Evolutionary conservation across 768 basidiomycete genomes (phyloP).

Genomic region (Gyrodon lividus): DNA sequence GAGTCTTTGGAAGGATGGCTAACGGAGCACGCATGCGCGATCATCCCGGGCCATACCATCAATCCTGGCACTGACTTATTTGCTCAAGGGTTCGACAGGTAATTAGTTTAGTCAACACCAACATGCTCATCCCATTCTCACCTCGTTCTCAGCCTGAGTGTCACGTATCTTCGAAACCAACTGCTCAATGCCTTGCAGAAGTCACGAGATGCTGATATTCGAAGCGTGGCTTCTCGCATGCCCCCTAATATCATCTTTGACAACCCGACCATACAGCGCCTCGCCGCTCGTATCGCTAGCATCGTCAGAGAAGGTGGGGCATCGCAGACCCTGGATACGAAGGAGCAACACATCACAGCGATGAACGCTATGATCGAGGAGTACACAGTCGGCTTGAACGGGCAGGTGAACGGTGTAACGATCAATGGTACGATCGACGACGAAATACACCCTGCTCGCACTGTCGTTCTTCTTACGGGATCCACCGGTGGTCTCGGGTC

Average conservation of each 20-base stretch:
- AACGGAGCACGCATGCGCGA: conserved; percentile 3
- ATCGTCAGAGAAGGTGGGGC: background rate
- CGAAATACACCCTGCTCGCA: background rate
- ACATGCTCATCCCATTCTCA: no score
- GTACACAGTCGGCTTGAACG: conserved; percentile 29
- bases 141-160: conserved; percentile 17
- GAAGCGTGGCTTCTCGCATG: conserved; percentile 21
- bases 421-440: conserved; percentile 34
- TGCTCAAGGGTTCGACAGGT: conserved; percentile 34
- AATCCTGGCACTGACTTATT: conserved; percentile 18
- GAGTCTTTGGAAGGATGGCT: conserved; percentile 12
- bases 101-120: background rate
- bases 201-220: conserved; percentile 22
- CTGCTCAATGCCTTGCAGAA: conserved; percentile 21
- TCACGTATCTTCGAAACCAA: conserved; percentile 23
- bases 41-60: conserved; percentile 2
- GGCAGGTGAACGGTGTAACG: background rate
- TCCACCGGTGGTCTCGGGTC: conserved; percentile 44
- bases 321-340: background rate
- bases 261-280: conserved; percentile 35
- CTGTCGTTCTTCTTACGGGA: conserved; percentile 33
- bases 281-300: conserved; percentile 4
- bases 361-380: conserved; percentile 40
- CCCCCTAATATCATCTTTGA: conserved; percentile 33
- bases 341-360: conserved; percentile 1